Conservation (phyloP, 441 rosid species). For the Lepidium campestre region DNA sequence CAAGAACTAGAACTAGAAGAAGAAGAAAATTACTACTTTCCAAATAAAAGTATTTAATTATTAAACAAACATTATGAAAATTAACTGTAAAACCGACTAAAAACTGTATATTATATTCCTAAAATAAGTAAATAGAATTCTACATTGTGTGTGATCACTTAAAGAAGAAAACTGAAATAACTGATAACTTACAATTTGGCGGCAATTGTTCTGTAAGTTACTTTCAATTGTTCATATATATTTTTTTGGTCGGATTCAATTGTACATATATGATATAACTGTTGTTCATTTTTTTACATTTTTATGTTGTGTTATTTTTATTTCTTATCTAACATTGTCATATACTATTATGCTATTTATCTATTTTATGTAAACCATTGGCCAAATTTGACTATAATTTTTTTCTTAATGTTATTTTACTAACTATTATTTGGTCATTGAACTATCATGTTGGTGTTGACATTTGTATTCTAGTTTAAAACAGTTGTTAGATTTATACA, state of each 20-base stretch:
- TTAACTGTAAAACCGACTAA: background rate
- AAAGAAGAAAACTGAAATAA: constrained; percentile 2
- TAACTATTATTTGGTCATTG: background rate
- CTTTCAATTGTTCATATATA: background rate
- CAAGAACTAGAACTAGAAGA: background rate
- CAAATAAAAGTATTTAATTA: background rate
- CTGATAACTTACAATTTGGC: constrained; percentile 2
- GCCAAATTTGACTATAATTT: too few relatives aligned
- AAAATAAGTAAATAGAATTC: background rate
- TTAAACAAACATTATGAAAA: background rate
- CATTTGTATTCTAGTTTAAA: constrained; percentile 2
- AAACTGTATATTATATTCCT: background rate
- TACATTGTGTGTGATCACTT: background rate
- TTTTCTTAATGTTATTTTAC: too few relatives aligned
- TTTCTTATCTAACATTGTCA: background rate
- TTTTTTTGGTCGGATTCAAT: too few relatives aligned
- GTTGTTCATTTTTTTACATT: background rate
- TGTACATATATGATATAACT: too few relatives aligned
- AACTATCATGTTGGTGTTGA: background rate
- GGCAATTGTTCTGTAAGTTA: background rate
- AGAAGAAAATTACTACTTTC: background rate
- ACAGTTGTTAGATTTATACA: background rate
- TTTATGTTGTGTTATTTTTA: background rate
- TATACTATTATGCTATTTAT: background rate
- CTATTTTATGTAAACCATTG: background rate